Percentiles rank a stretch among this genome's conserved stretches.
Evolutionary conservation across 495 filamentous ascomycete species (phyloP).

Genomic region (Venustampulla echinocandica): DNA sequence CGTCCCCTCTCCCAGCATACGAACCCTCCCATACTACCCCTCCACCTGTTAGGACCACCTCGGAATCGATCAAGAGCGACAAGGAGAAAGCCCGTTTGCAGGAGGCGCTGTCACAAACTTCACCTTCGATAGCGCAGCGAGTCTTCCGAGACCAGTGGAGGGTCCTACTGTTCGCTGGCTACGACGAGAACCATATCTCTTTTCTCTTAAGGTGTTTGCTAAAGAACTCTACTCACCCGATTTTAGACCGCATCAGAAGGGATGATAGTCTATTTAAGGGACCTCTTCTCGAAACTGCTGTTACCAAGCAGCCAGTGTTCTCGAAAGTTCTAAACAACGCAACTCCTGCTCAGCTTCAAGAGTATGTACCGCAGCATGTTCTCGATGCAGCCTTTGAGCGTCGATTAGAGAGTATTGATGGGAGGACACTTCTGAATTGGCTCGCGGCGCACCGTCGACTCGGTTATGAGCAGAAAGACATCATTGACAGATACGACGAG

Average conservation of each 20-base stretch:
- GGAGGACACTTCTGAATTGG: constrained; percentile 9
- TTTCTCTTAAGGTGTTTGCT: constrained; percentile 15
- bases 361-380: constrained; percentile 1
- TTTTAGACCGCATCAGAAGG: constrained; percentile 11
- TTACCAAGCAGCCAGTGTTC: not conserved
- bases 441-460: constrained; percentile 13
- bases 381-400: constrained; percentile 2
- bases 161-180: constrained; percentile 8
- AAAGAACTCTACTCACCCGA: constrained; percentile 10
- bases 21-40: too few species aligned
- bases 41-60: not conserved
- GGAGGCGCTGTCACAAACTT: constrained; percentile 6
- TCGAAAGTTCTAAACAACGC: too few species aligned
- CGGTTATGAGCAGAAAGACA: constrained; percentile 16
- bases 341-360: not conserved
- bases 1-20: too few species aligned
- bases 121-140: constrained; percentile 10
- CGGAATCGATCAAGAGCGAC: constrained; percentile 3
- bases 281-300: constrained; percentile 1
- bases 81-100: constrained; percentile 13
- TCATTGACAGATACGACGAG: constrained; percentile 14
- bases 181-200: constrained; percentile 13
- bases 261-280: constrained; percentile 8
- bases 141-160: constrained; percentile 16
- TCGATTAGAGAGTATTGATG: constrained; percentile 4